Evolutionary conservation across 352 stramenopile genomes (phyloP), one percentile per base, ranked within the genome.

Genomic region (Pilasporangium apinafurcum): DNA sequence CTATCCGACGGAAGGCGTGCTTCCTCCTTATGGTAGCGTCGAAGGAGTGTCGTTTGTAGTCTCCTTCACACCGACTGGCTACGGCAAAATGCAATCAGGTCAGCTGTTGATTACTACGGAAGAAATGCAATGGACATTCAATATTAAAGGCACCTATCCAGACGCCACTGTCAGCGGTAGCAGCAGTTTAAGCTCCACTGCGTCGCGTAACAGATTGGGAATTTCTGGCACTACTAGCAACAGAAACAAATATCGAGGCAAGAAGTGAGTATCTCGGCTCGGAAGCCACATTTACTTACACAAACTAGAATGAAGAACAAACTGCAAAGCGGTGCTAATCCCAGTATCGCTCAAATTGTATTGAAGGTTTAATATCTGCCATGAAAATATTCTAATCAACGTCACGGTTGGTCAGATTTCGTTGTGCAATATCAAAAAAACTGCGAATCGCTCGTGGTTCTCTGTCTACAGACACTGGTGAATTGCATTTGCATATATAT

Each of bases 101-200:
- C 81, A 92, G 32, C 67, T 97, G 14, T 48, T 95, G 14, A 92
- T 97, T 28, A 33, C 65, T 20, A 96, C 88, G 0, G 83, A 95
- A 32, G 86, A 96, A 35, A 95, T 95, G 82, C 86, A 95, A 59
- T 97, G 88, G 88, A 95, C 79, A 29, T 97, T 96, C 62, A 86
- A 95, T 21, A 77, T 97, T 20, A 90, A 90, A 40, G 87, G 87
- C 16, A 83, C 67, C 10, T 93, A 93, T 29, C 86, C 88, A 0
- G 79, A 92, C 37, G 59, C 60, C 20, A 64, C 55, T 0, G 62
- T 37, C 12, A 78, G 63, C 47, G 72, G 62, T 46, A 45, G 35
- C 24, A 79, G 67, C 22, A 82, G 61, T 45, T 33, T 70, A 2
- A 81, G 65, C 32, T 81, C 67, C 10, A 83, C 51, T 35, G 68